phyloP scores from a whole-genome alignment of 139 green algal genomes.

The Tetratostichococcus sp. region DNA sequence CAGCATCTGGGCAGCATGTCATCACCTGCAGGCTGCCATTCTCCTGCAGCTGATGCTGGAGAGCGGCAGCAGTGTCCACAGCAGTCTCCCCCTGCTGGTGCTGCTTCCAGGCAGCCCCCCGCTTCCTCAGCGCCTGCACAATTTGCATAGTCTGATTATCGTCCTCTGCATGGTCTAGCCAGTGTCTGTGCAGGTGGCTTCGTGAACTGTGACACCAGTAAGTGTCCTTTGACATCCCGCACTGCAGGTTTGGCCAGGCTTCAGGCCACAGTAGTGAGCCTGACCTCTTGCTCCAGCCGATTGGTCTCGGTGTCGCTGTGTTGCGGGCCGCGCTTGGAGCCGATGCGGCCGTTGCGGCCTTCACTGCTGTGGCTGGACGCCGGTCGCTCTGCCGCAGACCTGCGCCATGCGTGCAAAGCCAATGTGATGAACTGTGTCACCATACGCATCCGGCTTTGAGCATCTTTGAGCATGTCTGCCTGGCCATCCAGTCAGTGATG shows the following conservation, averaged over 20 bases:
- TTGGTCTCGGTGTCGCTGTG: neutral
- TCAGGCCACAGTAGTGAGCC: neutral
- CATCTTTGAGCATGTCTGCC: no score
- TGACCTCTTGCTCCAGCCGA: neutral
- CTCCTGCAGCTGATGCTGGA: neutral
- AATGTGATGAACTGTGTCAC: no score
- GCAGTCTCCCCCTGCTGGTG: neutral
- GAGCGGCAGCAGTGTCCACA: no score
- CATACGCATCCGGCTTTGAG: no score
- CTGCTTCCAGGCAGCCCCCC: neutral
- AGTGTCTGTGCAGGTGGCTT: no score
- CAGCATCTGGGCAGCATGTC: neutral
- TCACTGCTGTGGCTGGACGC: neutral
- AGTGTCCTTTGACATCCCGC: no score
- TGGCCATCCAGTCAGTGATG: no score
- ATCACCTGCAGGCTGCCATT: neutral
- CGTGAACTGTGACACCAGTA: no score
- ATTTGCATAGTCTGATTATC: neutral
- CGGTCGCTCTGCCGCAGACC: neutral
- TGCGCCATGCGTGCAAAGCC: neutral
- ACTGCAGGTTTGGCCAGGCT: no score
- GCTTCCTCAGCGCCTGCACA: neutral
- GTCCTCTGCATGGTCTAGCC: no score
- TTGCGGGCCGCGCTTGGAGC: neutral
- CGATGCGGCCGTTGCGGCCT: neutral